Evolutionary conservation across 768 basidiomycete genomes (phyloP), one percentile per base, ranked within the genome.

Genomic region (Lentinula aciculospora): DNA sequence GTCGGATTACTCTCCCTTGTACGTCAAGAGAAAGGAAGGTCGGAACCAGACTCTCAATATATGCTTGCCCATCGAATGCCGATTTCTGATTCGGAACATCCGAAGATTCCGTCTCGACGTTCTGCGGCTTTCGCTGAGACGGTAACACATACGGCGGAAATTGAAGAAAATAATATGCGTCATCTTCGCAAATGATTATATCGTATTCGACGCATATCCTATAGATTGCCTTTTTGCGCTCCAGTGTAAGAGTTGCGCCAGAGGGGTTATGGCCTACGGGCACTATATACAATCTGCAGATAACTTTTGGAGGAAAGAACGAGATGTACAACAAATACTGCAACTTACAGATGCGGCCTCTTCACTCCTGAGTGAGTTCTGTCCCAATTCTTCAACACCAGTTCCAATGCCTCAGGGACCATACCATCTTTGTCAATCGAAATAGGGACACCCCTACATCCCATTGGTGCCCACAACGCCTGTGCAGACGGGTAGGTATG

Each of bases 261-360:
- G 76, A 78, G 4, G 84, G 86, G 66, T 86, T 87, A 70, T 87
- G 85, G 23, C 82, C 83, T 3, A 84, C 75, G 0, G 83, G 81
- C 10, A 83, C 71, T 3, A 81, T 81, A 66, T 83, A 82, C 62
- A 83, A 68, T 36, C 81, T 45, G n/a, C 2, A 12, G 31, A 32
- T 6, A 12, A 7, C 12, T 6, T 32, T 32, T 12, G 12, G 31
- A n/a, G n/a, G n/a, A n/a, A n/a, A n/a, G n/a, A n/a, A n/a, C n/a
- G n/a, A n/a, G n/a, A n/a, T n/a, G n/a, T 42, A 47, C 56, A 0
- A 17, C 3, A 23, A 17, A 39, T 21, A 9, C 29, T 56, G 54
- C 53, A 21, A 51, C 2, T 46, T 82, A 64, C 17, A 83, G 73
- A 59, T 80, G 76, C 1, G 81, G 82, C 13, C 74, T 72, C 53